Evolutionary conservation across 495 filamentous ascomycete species (phyloP), one percentile per base, ranked within the genome.

Genomic region (Cryomyces antarcticus): DNA sequence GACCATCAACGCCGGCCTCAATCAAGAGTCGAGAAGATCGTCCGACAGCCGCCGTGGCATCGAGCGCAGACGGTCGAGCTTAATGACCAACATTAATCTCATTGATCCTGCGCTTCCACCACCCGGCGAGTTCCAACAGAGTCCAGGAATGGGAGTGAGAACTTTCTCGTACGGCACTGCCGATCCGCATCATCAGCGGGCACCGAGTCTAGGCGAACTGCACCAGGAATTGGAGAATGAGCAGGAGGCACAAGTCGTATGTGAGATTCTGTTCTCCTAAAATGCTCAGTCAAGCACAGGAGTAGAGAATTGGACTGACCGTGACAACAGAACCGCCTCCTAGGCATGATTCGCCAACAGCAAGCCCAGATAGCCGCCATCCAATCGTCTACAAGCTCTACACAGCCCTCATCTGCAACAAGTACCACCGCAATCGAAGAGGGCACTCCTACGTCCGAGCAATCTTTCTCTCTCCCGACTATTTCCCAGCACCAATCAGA

Each of bases 191-290:
- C 65, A 65, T 51, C 71, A 72, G 40, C 72, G 74, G 7, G 63
- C 80, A 6, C 85, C 85, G 1, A 93, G 82, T 44, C 60, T 95
- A 37, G 88, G 88, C n/a, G 88, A 95, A 60, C 67, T 97, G 33
- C 87, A 95, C 55, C 88, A 97, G 52, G 83, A 93, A 55, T 66
- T 95, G 5, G 89, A 97, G 60, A 81, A 79, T 40, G 89, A 97
- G 56, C 87, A 94, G 58, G 89, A 97, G 60, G 84, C 77, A 7
- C 88, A 94, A 62, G 89, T 97, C 58, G 79, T 83, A 62, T 37
- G 68, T 63, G 17, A 35, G 30, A 12, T 24, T 9, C 35, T 1
- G 2, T 41, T 28, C 33, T 35, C 33, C 33, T 12, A 9, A 35
- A 12, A 11, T 1, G 38, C 38, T 39, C 24, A 7, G 27, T 4